Base-by-base conservation (phyloP, 1,284 basidiomycete species). In the Rhodotorula glutinis region DNA sequence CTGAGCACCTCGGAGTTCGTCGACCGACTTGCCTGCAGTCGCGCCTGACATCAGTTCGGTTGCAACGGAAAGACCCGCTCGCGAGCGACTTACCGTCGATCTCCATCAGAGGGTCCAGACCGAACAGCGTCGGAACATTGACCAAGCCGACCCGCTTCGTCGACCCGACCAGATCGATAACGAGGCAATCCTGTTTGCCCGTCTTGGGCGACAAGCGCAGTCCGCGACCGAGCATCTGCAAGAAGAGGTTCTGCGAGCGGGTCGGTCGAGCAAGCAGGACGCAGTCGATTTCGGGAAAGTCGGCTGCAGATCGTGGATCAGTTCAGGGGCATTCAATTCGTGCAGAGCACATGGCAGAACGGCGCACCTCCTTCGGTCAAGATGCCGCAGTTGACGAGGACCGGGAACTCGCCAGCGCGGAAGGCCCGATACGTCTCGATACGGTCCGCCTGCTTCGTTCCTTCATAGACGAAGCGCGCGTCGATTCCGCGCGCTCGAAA, bases 201-300 rank as follows among this genome's bases (percentile, higher is more conserved):
- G 90, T 93, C 9, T 78, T 78, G 2, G 91, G 89, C 0, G 90
- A 92, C 33, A 90, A 82, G 63, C 95, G 84, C 83, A 98, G 88
- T 13, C 95, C 94, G 60, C 95, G 85, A 0, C 94, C 95, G 72
- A 98, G 91, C 93, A 98, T 98, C 76, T 98, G 95, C 7, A 89
- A 86, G 74, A 94, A 93, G 13, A 96, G 79, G 77, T 95, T 97
- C 41, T 86, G 83, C 17, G 92, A 96, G 33, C 88, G 83, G 0
- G 95, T 97, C 16, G 73, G 79, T 13, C 78, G 65, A 0, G 77
- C 91, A 16, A 98, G 82, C 33, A 97, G 78, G 13, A 97, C 84
- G 71, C 93, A 96, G 75, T 98, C 95, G 62, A 97, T 90, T 67
- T 41, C 44, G 13, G 66, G 69, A 16, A 71, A 65, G 53, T 74